These are phyloP conservation scores for Thielaviopsis punctulata DNA, from an alignment of 2,329 filamentous ascomycete genomes.

Conservation along the genomic window DNA sequence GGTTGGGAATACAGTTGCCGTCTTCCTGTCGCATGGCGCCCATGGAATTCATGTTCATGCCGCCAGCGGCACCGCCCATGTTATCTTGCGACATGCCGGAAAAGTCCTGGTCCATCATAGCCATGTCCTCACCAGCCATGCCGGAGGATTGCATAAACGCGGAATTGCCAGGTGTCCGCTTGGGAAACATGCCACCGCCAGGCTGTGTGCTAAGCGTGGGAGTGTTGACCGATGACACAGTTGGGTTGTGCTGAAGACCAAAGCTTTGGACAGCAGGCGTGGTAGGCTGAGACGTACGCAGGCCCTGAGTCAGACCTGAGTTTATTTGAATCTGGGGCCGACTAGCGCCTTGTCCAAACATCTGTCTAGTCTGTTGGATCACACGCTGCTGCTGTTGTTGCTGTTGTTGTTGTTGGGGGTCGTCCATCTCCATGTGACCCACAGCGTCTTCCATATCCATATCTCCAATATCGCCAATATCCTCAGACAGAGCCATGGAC, in stretches of 20 bases:
- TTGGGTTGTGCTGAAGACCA: constrained; percentile 79
- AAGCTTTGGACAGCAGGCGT: constrained; percentile 67
- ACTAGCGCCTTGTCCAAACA: constrained; percentile 46
- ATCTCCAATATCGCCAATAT: constrained; percentile 75
- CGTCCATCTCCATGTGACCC: constrained; percentile 45
- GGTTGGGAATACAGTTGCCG: constrained; percentile 66
- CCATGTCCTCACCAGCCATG: constrained; percentile 32
- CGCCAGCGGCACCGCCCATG: constrained; percentile 32
- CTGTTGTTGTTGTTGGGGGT: constrained; percentile 27
- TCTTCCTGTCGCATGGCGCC: constrained; percentile 18
- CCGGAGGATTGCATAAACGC: constrained; percentile 10
- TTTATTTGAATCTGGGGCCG: constrained; percentile 63
- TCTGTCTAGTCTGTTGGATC: constrained; percentile 52
- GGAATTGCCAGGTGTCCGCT: constrained; percentile 21
- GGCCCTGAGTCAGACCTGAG: constrained; percentile 56
- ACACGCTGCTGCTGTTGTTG: constrained; percentile 18
- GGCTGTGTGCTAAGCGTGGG: constrained; percentile 74
- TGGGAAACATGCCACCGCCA: constrained; percentile 43
- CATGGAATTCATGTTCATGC: constrained; percentile 12
- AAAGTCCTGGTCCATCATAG: constrained; percentile 51
- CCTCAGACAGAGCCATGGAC: constrained; percentile 23
- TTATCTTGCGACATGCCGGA: constrained; percentile 30
- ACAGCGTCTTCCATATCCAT: constrained; percentile 93
- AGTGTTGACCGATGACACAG: constrained; percentile 92
- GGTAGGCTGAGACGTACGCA: constrained; percentile 70